A percentile compares a stretch with the other conserved stretches of the same genome.
These are phyloP conservation scores for Eustoma russellianum DNA, from an alignment of 257 asterid genomes.

Conservation along the genomic window DNA sequence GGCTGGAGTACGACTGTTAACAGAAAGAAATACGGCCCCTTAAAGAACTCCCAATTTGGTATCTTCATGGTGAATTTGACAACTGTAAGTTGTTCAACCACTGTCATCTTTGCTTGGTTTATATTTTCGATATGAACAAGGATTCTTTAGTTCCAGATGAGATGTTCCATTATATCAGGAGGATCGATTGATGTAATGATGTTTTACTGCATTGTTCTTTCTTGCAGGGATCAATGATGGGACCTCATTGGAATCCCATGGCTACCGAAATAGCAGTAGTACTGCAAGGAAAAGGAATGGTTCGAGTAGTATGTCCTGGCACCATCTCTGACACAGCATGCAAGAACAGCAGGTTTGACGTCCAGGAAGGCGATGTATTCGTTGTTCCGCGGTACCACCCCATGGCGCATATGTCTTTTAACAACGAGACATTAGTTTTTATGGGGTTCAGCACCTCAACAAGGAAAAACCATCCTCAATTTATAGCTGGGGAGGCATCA, in stretches of 20 bases:
- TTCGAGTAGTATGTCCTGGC: constrained; percentile 46
- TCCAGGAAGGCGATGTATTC: constrained; percentile 62
- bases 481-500: constrained; percentile 57
- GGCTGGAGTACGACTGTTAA: constrained; percentile 85
- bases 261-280: constrained; percentile 60
- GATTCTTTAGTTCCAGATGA: no score
- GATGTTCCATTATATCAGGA: no score
- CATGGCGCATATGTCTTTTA: constrained; percentile 81
- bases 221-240: constrained; percentile 86
- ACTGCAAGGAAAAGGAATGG: constrained; percentile 60
- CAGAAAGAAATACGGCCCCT: constrained; percentile 32
- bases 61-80: constrained; percentile 81
- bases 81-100: constrained; percentile 26
- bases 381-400: constrained; percentile 62
- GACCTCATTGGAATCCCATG: constrained; percentile 90
- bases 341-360: constrained; percentile 33
- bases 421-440: constrained; percentile 58
- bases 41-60: constrained; percentile 42
- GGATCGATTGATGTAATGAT: neutral
- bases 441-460: constrained; percentile 52
- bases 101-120: no score
- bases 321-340: constrained; percentile 20
- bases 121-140: no score
- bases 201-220: neutral
- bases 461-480: constrained; percentile 58